These are phyloP conservation scores for Ustanciosporium gigantosporum DNA, from an alignment of 1,284 basidiomycete genomes.

Conservation along the genomic window DNA sequence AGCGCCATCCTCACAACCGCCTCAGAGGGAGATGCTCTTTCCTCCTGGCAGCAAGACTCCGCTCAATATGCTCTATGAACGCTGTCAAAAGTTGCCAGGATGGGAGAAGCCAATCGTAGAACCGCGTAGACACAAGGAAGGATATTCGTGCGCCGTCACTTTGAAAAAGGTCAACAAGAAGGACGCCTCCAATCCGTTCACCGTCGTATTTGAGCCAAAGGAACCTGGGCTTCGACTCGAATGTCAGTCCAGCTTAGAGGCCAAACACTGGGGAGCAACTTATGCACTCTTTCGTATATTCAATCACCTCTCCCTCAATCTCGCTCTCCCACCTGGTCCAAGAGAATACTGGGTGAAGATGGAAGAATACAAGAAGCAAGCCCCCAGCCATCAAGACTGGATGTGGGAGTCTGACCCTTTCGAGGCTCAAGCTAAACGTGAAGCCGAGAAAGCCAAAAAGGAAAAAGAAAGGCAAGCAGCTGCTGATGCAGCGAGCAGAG, in stretches of 20 bases:
- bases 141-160: slow-evolving; percentile 52
- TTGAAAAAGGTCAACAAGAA: slow-evolving; percentile 57
- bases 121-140: slow-evolving; percentile 41
- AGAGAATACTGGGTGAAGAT: slow-evolving; percentile 58
- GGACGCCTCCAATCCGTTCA: slow-evolving; percentile 50
- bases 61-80: slow-evolving; percentile 59
- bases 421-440: slow-evolving; percentile 49
- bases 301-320: slow-evolving; percentile 51
- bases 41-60: slow-evolving; percentile 60
- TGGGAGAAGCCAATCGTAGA: slow-evolving; percentile 58
- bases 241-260: slow-evolving; percentile 42
- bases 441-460: slow-evolving; percentile 47
- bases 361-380: slow-evolving; percentile 49
- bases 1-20: neutral
- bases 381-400: slow-evolving; percentile 49
- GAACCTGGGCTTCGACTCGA: slow-evolving; percentile 48
- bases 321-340: slow-evolving; percentile 57
- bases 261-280: slow-evolving; percentile 61
- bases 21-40: slow-evolving; percentile 48
- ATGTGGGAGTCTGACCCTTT: slow-evolving; percentile 59
- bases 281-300: slow-evolving; percentile 60
- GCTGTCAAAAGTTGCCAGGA: slow-evolving; percentile 52
- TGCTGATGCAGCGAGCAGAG: slow-evolving; percentile 19
- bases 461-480: slow-evolving; percentile 36
- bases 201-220: slow-evolving; percentile 54